Evolutionary conservation across 345 rosid genomes (phyloP), one percentile per base, ranked within the genome.

Genomic region (Dipteronia dyeriana): DNA sequence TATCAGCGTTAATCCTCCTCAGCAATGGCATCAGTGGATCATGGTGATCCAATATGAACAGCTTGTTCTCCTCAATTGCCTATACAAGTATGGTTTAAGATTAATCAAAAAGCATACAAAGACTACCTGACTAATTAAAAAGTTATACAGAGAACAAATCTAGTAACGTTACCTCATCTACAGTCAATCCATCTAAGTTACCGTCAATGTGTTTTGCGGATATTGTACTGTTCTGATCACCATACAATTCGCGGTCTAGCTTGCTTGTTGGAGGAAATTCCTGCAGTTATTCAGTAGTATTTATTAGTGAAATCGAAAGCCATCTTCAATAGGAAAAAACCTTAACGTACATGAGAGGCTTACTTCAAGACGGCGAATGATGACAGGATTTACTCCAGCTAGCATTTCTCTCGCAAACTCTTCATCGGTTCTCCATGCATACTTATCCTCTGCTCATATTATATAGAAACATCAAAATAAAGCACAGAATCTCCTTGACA

Each of bases 331-430:
- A 2, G 3, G 12, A 72, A 5, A 34, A n/a, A 57, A 57, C 11
- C 7, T 17, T 17, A n/a, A 7, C 6, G 19, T 2, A 19, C 60
- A 16, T 19, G 22, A 49, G 54, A 72, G 41, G 25, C 64, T 78
- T 71, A 90, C 98, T 82, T 89, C 47, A 75, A 92, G 92, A 63
- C 83, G 88, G 65, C 87, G 79, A 73, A 94, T 92, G 23, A 80
- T 71, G 61, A 89, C 83, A 51, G 94, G 94, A 76, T 94, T 88
- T 16, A 85, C 75, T 0, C 95, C 98, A 63, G 97, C 96, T 25
- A 92, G 82, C 98, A 94, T 92, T 85, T 94, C 92, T 84, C 98
- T 87, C 0, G 87, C 90, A 23, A 94, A 94, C 34, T 94, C 98
- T 61, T 85, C 94, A 80, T 94, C 96, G 0, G 91, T 88, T 56